Percentiles rank a stretch among this genome's conserved stretches.
Conservation (phyloP, 345 rosid species). For the Arabis alpina region DNA sequence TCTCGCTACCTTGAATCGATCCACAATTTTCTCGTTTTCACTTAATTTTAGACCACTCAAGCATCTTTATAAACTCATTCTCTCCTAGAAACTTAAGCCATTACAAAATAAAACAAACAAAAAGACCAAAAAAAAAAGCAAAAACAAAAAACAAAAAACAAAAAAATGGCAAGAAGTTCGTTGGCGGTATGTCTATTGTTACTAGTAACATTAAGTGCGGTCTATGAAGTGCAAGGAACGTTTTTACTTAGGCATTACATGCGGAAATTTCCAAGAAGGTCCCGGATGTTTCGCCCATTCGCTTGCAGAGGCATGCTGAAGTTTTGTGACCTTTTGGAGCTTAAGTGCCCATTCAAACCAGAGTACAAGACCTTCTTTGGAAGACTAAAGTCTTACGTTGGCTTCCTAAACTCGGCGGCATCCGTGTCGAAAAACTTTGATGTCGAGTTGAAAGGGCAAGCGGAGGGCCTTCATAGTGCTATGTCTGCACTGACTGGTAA, state of each 20-base stretch:
- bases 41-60: constrained; percentile 17
- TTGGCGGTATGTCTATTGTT: constrained; percentile 28
- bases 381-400: constrained; percentile 15
- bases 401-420: background rate
- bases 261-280: constrained; percentile 15
- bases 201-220: constrained; percentile 24
- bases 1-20: constrained; percentile 22
- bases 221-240: constrained; percentile 36
- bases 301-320: constrained; percentile 21
- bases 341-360: constrained; percentile 10
- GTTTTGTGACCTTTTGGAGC: background rate
- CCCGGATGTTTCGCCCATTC: constrained; percentile 4
- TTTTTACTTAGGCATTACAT: constrained; percentile 31
- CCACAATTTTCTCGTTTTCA: constrained; percentile 21
- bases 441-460: constrained; percentile 16
- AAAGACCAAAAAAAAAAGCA: background rate
- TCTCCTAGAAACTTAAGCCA: background rate
- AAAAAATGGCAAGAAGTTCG: constrained; percentile 25
- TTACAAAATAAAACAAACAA: constrained; percentile 8
- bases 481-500: constrained; percentile 14
- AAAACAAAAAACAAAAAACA: background rate
- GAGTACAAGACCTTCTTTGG: constrained; percentile 24
- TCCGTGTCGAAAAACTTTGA: constrained; percentile 5
- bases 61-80: constrained; percentile 18
- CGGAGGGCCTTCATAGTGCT: constrained; percentile 16